Evolutionary conservation across 2,329 filamentous ascomycete genomes (phyloP).

Genomic region (Fusarium robinianum): DNA sequence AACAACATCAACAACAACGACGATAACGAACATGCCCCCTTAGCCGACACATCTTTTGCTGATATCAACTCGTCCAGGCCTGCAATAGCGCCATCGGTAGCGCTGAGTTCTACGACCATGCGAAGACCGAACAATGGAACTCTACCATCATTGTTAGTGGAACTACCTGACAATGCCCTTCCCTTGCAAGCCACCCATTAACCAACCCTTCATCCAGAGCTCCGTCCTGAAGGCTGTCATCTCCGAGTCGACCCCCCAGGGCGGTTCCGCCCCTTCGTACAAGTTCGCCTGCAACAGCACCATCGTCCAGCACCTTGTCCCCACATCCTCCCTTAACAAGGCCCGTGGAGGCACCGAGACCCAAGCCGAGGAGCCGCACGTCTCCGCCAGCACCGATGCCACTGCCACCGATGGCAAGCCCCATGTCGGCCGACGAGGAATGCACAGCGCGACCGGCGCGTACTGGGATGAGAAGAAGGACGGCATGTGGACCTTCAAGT

Average conservation of each 20-base stretch:
- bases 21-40: constrained; percentile 12
- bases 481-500: constrained; percentile 90
- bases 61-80: constrained; percentile 58
- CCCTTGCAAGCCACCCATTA: constrained; percentile 14
- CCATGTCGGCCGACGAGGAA: constrained; percentile 83
- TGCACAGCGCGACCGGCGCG: constrained; percentile 84
- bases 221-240: constrained; percentile 77
- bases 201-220: constrained; percentile 60
- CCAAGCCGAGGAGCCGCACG: constrained; percentile 54
- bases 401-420: constrained; percentile 66
- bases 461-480: constrained; percentile 93
- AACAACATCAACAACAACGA: constrained; percentile 4
- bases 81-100: constrained; percentile 77
- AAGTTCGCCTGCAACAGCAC: constrained; percentile 98
- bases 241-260: constrained; percentile 68
- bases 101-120: constrained; percentile 83
- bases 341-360: constrained; percentile 55
- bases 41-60: too few species aligned
- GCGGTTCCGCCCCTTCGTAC: constrained; percentile 66
- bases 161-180: constrained; percentile 6
- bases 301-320: constrained; percentile 90
- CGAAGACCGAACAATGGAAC: constrained; percentile 87
- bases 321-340: constrained; percentile 67
- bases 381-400: constrained; percentile 58
- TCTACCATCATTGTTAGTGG: constrained; percentile 79